Evolutionary conservation across 805 yeast species (phyloP), one percentile per base, ranked within the genome.

Genomic region (Tetrapisispora taiwanensis): DNA sequence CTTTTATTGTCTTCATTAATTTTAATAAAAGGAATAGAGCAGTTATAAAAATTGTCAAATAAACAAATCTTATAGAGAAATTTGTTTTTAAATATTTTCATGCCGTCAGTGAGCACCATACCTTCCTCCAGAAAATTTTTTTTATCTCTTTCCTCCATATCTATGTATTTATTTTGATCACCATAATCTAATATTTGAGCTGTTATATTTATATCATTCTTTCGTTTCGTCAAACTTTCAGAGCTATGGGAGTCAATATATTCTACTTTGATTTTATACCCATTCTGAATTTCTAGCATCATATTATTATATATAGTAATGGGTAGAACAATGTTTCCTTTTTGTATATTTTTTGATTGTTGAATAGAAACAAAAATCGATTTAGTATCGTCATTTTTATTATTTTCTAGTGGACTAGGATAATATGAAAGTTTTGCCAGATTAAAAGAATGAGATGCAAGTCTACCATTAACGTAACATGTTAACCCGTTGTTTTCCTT

Each of bases 381-480:
- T 7, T 13, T 34, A 18, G 5, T 9, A 18, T 24, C 34, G 9
- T 19, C 24, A 17, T 22, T 6, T 20, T 41, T 39, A 7, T 13
- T 12, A 19, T 36, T 44, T 18, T 53, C 56, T 12, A 52, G n/a
- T n/a, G 52, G 46, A 34, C 48, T 52, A 20, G 46, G 45, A 26
- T 65, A 22, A 3, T 65, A 44, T 2, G 68, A 56, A 10, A 69
- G 52, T 27, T 47, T 52, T 7, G 65, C 73, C 40, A 51, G 54
- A 7, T 28, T 18, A 18, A 7, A 30, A 10, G 17, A 30, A 7
- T 15, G 22, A 30, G 38, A 14, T 20, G 15, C 4, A 3, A n/a
- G 3, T 17, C 4, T 17, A 28, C 36, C 28, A n/a, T 36, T 36
- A 5, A 42, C 15, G 8, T n/a, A 36, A 24, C 44, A 42, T 10